phyloP scores from a whole-genome alignment of 2,329 filamentous ascomycete species.

The Zasmidium citrigriseum region DNA sequence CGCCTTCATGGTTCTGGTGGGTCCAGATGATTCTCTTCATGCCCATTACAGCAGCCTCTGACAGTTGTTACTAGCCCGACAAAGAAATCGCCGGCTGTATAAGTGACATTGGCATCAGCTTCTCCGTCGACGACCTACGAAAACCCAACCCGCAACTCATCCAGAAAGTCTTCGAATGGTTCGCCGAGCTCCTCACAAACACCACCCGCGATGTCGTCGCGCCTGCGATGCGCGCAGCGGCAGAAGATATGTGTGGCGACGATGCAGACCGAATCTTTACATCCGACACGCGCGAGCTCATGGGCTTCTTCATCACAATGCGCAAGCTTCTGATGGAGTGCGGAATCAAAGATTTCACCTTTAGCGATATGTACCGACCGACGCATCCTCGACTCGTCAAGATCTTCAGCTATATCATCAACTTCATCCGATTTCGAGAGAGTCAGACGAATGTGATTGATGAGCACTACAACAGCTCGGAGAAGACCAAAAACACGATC shows the following conservation, averaged over 20 bases:
- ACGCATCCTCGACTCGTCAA: slow-evolving; percentile 88
- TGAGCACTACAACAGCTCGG: slow-evolving; percentile 87
- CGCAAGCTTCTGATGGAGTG: slow-evolving; percentile 79
- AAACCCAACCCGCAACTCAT: slow-evolving; percentile 94
- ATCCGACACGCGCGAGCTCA: slow-evolving; percentile 84
- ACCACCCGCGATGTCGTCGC: slow-evolving; percentile 90
- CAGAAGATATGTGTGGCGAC: slow-evolving; percentile 82
- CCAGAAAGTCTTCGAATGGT: slow-evolving; percentile 97
- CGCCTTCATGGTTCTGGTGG: slow-evolving; percentile 54
- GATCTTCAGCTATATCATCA: slow-evolving; percentile 97
- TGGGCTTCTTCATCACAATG: slow-evolving; percentile 91
- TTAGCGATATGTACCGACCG: slow-evolving; percentile 87
- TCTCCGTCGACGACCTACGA: slow-evolving; percentile 81
- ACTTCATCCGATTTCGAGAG: slow-evolving; percentile 96
- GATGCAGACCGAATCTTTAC: slow-evolving; percentile 77
- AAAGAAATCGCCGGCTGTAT: slow-evolving; percentile 94
- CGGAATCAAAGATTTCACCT: slow-evolving; percentile 89
- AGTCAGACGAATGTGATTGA: slow-evolving; percentile 88
- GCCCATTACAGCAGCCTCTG: background rate
- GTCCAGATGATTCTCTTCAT: slow-evolving; percentile 10
- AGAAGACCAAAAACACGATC: slow-evolving; percentile 82
- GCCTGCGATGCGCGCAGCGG: slow-evolving; percentile 89
- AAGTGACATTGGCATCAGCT: slow-evolving; percentile 91
- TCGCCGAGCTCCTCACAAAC: slow-evolving; percentile 91
- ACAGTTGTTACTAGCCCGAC: slow-evolving; percentile 52